Base-by-base conservation (phyloP, 768 basidiomycete genomes). In the Termitomyces sp. region DNA sequence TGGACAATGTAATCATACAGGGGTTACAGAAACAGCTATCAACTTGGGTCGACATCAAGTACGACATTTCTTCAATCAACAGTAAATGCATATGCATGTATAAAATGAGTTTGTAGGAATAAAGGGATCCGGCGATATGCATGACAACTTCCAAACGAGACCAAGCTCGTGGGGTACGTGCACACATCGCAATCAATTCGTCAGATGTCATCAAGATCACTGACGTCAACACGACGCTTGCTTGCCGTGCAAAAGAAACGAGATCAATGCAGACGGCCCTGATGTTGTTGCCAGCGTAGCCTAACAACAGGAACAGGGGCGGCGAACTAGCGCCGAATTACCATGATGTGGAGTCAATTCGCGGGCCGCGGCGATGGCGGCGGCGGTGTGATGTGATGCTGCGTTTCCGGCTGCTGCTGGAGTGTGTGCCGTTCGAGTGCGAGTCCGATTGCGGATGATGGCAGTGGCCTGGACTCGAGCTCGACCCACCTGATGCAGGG, bases 121-220 rank as follows among this genome's bases (percentile, higher is more conserved):
- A n/a, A 17, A 30, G 28, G 28, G 24, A 15, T n/a, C 11, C 19
- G 8, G 34, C 14, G 32, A 35, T 24, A 50, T 40, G 26, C 9
- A 51, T 21, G 19, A 24, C 10, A 32, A 10, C 8, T 22, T 17
- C 2, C 5, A 24, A 55, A 49, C 26, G 50, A 57, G 53, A 28
- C 50, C 48, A 47, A 44, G 53, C 53, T 54, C 53, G 46, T 7
- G n/a, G 15, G 15, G n/a, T n/a, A n/a, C n/a, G n/a, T 37, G 15
- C 19, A 17, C 37, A 54, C 28, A 24, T 38, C 41, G 50, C 12
- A 24, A 24, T 50, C 38, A 32, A 49, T 4, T 53, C 51, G 45
- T 53, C 5, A 53, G 52, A 22, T 41, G 51, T 55, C 56, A 45
- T 60, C 59, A 58, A 60, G 56, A 55, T 49, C 41, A 43, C 49